These are phyloP conservation scores for Claviceps capensis DNA, from an alignment of 2,329 filamentous ascomycete species.

Conservation along the genomic window DNA sequence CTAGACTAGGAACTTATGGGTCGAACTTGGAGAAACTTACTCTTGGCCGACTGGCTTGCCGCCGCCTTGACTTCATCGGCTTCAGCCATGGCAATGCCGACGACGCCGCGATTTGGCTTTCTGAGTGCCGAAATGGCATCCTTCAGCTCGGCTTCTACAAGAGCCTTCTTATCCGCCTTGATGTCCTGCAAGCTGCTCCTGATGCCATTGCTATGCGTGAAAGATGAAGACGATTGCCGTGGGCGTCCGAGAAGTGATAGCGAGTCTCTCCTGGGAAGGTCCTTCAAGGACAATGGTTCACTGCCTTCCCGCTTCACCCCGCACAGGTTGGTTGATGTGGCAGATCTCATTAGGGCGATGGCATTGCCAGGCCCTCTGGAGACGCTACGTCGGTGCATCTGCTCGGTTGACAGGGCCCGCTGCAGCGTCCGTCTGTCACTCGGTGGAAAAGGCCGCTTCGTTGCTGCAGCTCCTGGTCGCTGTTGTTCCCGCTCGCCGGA, in stretches of 20 bases:
- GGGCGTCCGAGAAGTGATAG: conserved; percentile 18
- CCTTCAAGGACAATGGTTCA: conserved; percentile 40
- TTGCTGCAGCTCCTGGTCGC: conserved; percentile 37
- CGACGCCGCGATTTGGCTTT: conserved; percentile 61
- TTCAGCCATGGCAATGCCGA: conserved; percentile 52
- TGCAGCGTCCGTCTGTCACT: conserved; percentile 41
- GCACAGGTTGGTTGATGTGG: conserved; percentile 46
- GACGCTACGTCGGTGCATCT: conserved; percentile 36
- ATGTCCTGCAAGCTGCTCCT: conserved; percentile 37
- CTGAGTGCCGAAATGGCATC: conserved; percentile 62
- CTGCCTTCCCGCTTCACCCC: conserved; percentile 56
- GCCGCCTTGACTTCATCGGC: conserved; percentile 48
- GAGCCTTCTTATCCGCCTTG: conserved; percentile 51
- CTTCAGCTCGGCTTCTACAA: conserved; percentile 55
- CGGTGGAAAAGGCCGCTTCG: conserved; percentile 30
- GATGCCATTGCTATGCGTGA: conserved; percentile 31
- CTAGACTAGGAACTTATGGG: neutral
- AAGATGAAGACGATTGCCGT: conserved; percentile 22
- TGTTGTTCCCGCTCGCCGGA: conserved; percentile 28
- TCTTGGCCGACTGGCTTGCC: conserved; percentile 30
- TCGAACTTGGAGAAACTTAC: conserved; percentile 24
- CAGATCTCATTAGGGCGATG: conserved; percentile 53
- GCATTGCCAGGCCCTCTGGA: conserved; percentile 43
- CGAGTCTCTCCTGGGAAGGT: conserved; percentile 30
- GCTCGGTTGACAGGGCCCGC: conserved; percentile 48